Base-by-base conservation (phyloP, 2,329 filamentous ascomycete genomes). In the Juglanconis juglandina region DNA sequence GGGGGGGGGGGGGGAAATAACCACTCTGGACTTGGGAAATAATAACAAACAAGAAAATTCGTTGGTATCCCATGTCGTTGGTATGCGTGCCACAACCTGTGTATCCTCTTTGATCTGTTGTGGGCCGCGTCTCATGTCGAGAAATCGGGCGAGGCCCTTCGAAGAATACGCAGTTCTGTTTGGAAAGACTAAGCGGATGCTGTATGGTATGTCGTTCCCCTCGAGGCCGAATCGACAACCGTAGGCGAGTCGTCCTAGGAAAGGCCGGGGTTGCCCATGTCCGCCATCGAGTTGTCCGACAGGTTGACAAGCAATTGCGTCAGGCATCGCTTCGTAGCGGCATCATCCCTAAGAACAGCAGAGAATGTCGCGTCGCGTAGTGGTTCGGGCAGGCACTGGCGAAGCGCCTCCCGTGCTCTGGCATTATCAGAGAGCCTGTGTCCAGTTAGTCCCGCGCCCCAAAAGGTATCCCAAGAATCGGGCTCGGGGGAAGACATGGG, bases 331-430 rank as follows among this genome's bases (percentile, higher is more conserved):
- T 99, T 99, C 0, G 95, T 99, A 1, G 95, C 95, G 13, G 95
- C 95, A 71, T 99, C 95, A 70, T 99, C 95, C 61, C 95, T 90
- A 39, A 99, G 87, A 49, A 99, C 95, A 0, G 93, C 94, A 8
- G 92, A 96, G 74, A 99, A 99, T 1, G 95, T 99, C 7, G 94
- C 93, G 73, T 99, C 95, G 52, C 95, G 90, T n/a, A 99, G 87
- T n/a, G 95, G 95, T 71, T 99, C 95, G 0, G 95, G 95, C 11
- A 99, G 88, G 71, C 95, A 99, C 76, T 99, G 95, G 47, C 95
- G 87, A 30, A 99, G 84, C 50, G 95, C 95, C 75, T 99, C 95
- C 37, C 95, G 90, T 59, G 95, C 95, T 63, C 95, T 89, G 63
- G 94, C 94, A 70, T 99, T 99, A 73, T 99, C 95, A 69, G 92